phyloP scores from a whole-genome alignment of 2,329 filamentous ascomycete genomes.

The Graphilbum fragrans region DNA sequence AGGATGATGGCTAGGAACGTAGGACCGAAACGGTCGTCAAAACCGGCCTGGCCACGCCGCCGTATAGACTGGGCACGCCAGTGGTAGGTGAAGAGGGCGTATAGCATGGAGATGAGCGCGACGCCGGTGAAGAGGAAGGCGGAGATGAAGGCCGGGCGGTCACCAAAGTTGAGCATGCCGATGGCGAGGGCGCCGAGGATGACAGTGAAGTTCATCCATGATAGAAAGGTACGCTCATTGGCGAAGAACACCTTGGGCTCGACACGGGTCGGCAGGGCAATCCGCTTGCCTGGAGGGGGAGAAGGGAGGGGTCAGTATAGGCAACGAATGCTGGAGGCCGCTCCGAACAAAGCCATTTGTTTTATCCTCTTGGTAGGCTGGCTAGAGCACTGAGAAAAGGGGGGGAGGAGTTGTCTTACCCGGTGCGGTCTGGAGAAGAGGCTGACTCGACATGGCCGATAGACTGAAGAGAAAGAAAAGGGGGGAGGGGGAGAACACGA shows the following conservation, averaged over 20 bases:
- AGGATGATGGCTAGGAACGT: slow-evolving; percentile 81
- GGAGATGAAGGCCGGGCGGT: slow-evolving; percentile 85
- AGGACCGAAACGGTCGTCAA: slow-evolving; percentile 91
- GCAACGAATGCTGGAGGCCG: background rate
- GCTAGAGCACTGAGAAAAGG: background rate
- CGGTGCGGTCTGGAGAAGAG: slow-evolving; percentile 85
- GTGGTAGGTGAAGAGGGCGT: slow-evolving; percentile 90
- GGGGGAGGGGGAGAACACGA: background rate
- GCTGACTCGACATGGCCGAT: slow-evolving; percentile 84
- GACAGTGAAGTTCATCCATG: slow-evolving; percentile 99
- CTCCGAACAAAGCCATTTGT: too few species aligned
- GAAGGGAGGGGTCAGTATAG: slow-evolving; percentile 3
- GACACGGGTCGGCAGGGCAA: slow-evolving; percentile 92
- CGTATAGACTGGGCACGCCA: slow-evolving; percentile 93
- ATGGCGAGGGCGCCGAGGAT: slow-evolving; percentile 94
- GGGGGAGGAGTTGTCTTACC: slow-evolving; percentile 39
- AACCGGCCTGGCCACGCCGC: slow-evolving; percentile 82
- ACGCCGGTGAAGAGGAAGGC: slow-evolving; percentile 90
- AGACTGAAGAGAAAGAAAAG: slow-evolving; percentile 5
- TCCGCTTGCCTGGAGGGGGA: slow-evolving; percentile 68
- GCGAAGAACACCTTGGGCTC: slow-evolving; percentile 99
- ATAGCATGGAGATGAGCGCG: slow-evolving; percentile 89
- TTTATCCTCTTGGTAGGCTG: background rate
- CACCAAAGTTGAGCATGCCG: slow-evolving; percentile 96
- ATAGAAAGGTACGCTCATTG: slow-evolving; percentile 97